phyloP scores from a whole-genome alignment of 805 yeast species.

The Grigorovia transvaalensis region DNA sequence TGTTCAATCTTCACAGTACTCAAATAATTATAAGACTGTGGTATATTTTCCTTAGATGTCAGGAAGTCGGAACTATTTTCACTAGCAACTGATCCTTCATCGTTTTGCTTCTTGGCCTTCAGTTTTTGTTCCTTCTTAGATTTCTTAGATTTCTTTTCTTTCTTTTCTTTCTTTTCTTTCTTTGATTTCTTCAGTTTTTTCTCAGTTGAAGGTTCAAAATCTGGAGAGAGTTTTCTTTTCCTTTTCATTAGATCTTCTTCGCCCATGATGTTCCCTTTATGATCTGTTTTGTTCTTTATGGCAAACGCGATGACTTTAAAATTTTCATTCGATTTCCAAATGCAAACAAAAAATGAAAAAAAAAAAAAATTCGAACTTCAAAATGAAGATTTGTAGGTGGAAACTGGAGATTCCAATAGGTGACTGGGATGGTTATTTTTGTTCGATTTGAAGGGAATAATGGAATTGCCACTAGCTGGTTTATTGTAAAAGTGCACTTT shows the following conservation, averaged over 20 bases:
- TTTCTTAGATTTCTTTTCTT: constrained; percentile 10
- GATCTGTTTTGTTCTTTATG: background rate
- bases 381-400: background rate
- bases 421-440: too few species aligned
- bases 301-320: background rate
- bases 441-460: too few species aligned
- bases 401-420: background rate
- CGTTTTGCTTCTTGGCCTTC: background rate
- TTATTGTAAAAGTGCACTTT: background rate
- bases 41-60: background rate
- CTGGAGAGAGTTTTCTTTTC: constrained; percentile 1
- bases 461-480: too few species aligned
- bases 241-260: background rate
- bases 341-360: too few species aligned
- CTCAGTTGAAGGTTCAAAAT: background rate
- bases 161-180: constrained; percentile 10
- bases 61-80: background rate
- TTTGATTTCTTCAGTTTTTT: constrained; percentile 4
- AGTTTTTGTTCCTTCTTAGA: constrained; percentile 4
- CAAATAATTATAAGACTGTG: constrained; percentile 9
- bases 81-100: background rate
- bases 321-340: background rate
- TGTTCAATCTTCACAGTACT: constrained; percentile 37
- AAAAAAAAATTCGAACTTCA: background rate
- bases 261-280: background rate